Evolutionary conservation across 2,329 filamentous ascomycete genomes (phyloP), one percentile per base, ranked within the genome.

Genomic region (Penicillium sp.): DNA sequence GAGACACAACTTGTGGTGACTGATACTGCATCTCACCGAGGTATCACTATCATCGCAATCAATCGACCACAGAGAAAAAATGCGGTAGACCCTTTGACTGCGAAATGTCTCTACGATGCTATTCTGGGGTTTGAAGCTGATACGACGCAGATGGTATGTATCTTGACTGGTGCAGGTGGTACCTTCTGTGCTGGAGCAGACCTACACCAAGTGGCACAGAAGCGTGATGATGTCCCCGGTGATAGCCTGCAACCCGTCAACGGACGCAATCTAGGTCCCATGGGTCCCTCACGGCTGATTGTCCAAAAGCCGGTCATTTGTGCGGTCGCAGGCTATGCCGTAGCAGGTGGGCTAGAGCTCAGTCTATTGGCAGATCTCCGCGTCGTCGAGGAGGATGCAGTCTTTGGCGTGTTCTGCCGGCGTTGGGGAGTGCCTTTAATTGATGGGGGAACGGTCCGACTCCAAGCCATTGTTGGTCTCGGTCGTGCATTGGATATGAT

Each of bases 401-500:
- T 82, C 1, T 82, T 85, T 49, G 82, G 82, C 2, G 77, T 85
- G 3, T 85, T 84, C 60, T 83, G 79, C 64, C 73, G 82, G 2
- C 75, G 81, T 2, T 82, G 74, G 62, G 81, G 82, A 1, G 80
- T 82, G 0, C 80, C 80, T 4, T 65, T 82, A 23, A 78, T 82
- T 41, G 82, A 77, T 26, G 78, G 78, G 7, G 82, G 82, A 1
- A 84, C 81, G 0, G 80, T 84, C 0, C 75, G 82, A 1, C 66
- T 84, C 6, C 80, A 79, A 54, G 74, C 73, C 1, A 73, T 83
- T 43, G 67, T 85, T 22, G 82, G 82, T 0, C 70, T 84, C 1
- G 80, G 81, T 0, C 65, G 80, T 2, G 82, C 82, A 0, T 57
- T 84, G 52, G 82, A 85, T 64, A 80, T 85, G 77, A 82, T 84